Base-by-base conservation (phyloP, 768 basidiomycete genomes). In the Hygrophorus russula region DNA sequence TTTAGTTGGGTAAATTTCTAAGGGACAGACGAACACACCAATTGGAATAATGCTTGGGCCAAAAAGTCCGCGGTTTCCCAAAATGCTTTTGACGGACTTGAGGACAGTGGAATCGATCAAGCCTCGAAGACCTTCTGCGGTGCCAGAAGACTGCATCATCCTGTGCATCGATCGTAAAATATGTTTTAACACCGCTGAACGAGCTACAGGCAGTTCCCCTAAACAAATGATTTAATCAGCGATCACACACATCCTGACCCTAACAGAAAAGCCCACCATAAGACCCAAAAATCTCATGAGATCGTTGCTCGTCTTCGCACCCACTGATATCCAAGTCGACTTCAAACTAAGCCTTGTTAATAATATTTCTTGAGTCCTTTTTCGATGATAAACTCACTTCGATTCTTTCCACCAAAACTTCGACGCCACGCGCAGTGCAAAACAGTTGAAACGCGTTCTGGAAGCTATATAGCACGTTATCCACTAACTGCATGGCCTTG, bases 101-200 rank as follows among this genome's bases (percentile, higher is more conserved):
- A 92, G 66, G 15, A 98, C 67, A 1, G 88, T 80, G 39, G 84
- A 82, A 60, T 99, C 96, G 45, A 97, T 91, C 30, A 99, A 68
- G 27, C 91, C 93, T 12, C 96, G 80, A 10, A 99, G 72, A 2
- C 93, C 92, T 58, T 99, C 96, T 3, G 91, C 81, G 3, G 87
- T 85, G 7, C 94, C 94, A 0, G 90, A 84, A 0, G 86, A 84
- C 55, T 93, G 88, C 93, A 99, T 96, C 79, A 98, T 90, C 20
- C 96, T 80, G 53, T 96, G 91, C 65, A 94, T 79, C 1, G 92
- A 91, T 20, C 96, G 82, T 27, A 99, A 60, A 8, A 90, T 76
- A 49, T 91, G 82, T 61, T 94, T 96, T 51, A 98, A 66, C n/a
- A 90, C 78, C 31, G 81, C 80, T 18, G 80, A 79, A 3, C 82